Evolutionary conservation across 768 basidiomycete genomes (phyloP).

Genomic region (Russula vinacea): DNA sequence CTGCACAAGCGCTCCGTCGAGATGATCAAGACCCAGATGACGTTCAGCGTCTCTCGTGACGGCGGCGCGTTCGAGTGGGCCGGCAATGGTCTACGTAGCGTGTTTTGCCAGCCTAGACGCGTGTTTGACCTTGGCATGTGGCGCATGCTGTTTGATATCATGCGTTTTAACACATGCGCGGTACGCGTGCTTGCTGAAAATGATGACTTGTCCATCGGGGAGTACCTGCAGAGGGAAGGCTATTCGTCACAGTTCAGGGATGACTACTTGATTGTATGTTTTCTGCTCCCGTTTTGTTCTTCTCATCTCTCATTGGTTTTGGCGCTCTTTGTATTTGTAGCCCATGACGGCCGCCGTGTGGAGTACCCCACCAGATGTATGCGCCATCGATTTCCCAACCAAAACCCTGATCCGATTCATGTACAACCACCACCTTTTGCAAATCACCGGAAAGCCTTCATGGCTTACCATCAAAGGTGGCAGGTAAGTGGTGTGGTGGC

Average conservation of each 20-base stretch:
- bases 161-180: constrained; percentile 82
- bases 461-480: constrained; percentile 75
- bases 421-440: constrained; percentile 71
- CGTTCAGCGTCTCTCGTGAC: constrained; percentile 73
- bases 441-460: constrained; percentile 63
- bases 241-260: constrained; percentile 68
- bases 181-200: constrained; percentile 44
- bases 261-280: constrained; percentile 67
- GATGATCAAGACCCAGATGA: constrained; percentile 63
- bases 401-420: constrained; percentile 67
- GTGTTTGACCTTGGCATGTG: constrained; percentile 64
- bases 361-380: constrained; percentile 71
- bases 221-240: constrained; percentile 56
- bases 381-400: constrained; percentile 67
- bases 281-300: constrained; percentile 4
- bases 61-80: constrained; percentile 73
- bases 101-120: constrained; percentile 66
- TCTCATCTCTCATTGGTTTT: neutral
- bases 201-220: constrained; percentile 47
- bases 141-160: constrained; percentile 66
- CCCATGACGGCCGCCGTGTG: constrained; percentile 75
- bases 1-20: constrained; percentile 44
- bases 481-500: constrained; percentile 47
- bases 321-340: constrained; percentile 32
- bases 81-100: constrained; percentile 55